Conservation (phyloP, 306 rosid genomes). For the Cicer chorassanicum region DNA sequence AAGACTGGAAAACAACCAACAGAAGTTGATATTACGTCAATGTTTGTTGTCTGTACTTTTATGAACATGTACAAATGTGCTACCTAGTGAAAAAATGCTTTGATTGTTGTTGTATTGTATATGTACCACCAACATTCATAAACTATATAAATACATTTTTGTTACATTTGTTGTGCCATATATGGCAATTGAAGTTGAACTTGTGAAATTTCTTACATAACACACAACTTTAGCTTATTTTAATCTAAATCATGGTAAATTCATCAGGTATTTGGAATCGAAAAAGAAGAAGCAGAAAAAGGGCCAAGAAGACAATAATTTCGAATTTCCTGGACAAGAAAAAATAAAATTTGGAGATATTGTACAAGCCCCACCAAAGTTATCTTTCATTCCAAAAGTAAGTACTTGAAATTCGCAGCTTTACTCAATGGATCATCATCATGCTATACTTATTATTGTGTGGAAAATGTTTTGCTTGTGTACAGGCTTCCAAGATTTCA, state of each 20-base stretch:
- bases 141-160: slow-evolving; percentile 6
- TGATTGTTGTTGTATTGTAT: not conserved
- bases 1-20: slow-evolving; percentile 3
- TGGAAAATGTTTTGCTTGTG: slow-evolving; percentile 38
- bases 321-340: slow-evolving; percentile 76
- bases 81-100: not conserved
- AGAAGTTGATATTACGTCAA: not conserved
- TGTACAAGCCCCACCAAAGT: slow-evolving; percentile 90
- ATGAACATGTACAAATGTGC: not conserved
- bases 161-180: not conserved
- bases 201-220: not conserved
- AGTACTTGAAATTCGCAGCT: slow-evolving; percentile 30
- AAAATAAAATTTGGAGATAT: slow-evolving; percentile 84
- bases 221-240: slow-evolving; percentile 20
- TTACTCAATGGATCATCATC: slow-evolving; percentile 18
- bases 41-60: slow-evolving; percentile 8
- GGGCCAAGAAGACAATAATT: slow-evolving; percentile 48
- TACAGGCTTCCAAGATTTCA: slow-evolving; percentile 66
- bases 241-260: slow-evolving; percentile 38
- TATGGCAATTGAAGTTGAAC: slow-evolving; percentile 28
- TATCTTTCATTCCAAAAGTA: slow-evolving; percentile 72
- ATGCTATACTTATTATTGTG: slow-evolving; percentile 1
- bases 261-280: slow-evolving; percentile 65
- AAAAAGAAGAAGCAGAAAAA: slow-evolving; percentile 76
- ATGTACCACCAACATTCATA: not conserved